Conservation (phyloP, 148 eudicot species). For the Arbutus unedo region DNA sequence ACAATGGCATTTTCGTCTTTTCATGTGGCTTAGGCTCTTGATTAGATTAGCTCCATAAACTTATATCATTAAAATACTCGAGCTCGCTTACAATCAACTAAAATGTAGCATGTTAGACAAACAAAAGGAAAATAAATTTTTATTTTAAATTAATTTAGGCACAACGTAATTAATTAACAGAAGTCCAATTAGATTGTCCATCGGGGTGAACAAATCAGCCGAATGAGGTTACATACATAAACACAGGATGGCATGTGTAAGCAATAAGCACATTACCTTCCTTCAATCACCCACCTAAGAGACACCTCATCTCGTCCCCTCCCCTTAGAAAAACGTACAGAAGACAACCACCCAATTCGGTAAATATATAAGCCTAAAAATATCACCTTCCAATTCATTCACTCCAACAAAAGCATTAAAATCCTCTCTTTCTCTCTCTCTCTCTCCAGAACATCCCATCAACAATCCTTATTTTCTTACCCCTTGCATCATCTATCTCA, state of each 20-base stretch:
- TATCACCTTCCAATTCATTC: constrained; percentile 14
- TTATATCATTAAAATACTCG: too few species aligned
- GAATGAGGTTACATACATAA: neutral
- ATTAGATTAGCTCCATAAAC: too few species aligned
- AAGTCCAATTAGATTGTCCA: too few species aligned
- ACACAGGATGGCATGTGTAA: constrained; percentile 9
- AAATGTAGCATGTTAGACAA: too few species aligned
- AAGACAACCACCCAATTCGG: constrained; percentile 25
- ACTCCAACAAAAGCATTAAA: constrained; percentile 16
- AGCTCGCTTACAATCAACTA: too few species aligned
- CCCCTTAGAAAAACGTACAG: constrained; percentile 24
- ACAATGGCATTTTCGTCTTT: too few species aligned
- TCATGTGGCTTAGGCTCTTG: too few species aligned
- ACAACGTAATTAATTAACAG: too few species aligned
- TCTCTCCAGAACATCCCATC: constrained; percentile 16
- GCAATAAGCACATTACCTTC: constrained; percentile 7
- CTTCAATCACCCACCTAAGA: constrained; percentile 1
- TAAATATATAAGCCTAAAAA: constrained; percentile 23
- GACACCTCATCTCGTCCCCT: constrained; percentile 29
- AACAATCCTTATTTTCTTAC: constrained; percentile 9
- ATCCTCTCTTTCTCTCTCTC: constrained; percentile 6
- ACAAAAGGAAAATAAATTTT: too few species aligned
- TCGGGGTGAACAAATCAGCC: too few species aligned
- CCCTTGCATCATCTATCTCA: constrained; percentile 6
- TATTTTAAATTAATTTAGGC: too few species aligned